A percentile compares a stretch with the other conserved stretches of the same genome.
These are phyloP conservation scores for Penicillium lagena DNA, from an alignment of 495 filamentous ascomycete genomes.

Conservation along the genomic window DNA sequence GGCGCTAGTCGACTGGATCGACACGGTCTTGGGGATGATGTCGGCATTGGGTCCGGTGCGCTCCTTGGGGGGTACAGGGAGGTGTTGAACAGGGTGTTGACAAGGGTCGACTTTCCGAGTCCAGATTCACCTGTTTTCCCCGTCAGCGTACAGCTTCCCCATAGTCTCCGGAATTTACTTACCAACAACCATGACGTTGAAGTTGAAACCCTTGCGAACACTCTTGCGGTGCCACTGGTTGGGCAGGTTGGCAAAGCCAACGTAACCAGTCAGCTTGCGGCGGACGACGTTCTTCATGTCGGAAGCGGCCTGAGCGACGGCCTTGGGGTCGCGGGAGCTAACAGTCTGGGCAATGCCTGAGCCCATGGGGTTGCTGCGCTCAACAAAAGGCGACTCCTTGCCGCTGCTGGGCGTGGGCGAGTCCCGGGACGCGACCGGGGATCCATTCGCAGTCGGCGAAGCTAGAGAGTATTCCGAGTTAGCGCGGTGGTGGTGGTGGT, in stretches of 20 bases:
- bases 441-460: constrained; percentile 35
- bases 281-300: constrained; percentile 97
- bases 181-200: constrained; percentile 99
- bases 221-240: constrained; percentile 99
- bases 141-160: neutral
- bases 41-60: constrained; percentile 93
- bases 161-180: constrained; percentile 31
- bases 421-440: constrained; percentile 25
- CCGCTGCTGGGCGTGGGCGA: constrained; percentile 43
- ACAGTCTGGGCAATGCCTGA: constrained; percentile 58
- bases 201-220: constrained; percentile 99
- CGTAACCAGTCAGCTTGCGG: constrained; percentile 95
- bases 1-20: constrained; percentile 96
- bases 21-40: constrained; percentile 97
- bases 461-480: constrained; percentile 10
- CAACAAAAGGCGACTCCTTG: constrained; percentile 50
- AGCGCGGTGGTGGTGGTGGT: no score
- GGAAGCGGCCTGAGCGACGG: constrained; percentile 64
- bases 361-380: constrained; percentile 58
- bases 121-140: constrained; percentile 81
- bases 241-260: constrained; percentile 96
- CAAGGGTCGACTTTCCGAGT: constrained; percentile 96
- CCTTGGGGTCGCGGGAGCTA: constrained; percentile 79
- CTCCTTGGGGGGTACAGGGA: constrained; percentile 99
- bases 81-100: constrained; percentile 99